These are phyloP conservation scores for Digitaria exilis DNA, from an alignment of 202 grass and related monocot species.

Conservation along the genomic window DNA sequence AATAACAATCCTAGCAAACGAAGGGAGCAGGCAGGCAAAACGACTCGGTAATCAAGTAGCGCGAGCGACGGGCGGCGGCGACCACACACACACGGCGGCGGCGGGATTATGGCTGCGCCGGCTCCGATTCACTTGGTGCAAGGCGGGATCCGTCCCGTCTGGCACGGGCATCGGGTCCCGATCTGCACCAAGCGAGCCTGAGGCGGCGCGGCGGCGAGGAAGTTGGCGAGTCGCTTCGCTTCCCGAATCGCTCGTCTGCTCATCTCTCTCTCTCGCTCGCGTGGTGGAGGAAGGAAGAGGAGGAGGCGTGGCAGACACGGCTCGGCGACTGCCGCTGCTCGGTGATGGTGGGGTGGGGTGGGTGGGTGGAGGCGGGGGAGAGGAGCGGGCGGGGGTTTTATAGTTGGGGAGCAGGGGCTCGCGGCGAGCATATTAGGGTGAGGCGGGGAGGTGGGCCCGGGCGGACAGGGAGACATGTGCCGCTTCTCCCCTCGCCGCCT, in stretches of 20 bases:
- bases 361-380: neutral
- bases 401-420: constrained; percentile 30
- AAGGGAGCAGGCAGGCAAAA: neutral
- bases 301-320: constrained; percentile 14
- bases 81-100: neutral
- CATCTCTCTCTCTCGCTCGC: neutral
- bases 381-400: constrained; percentile 28
- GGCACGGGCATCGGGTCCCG: constrained; percentile 71
- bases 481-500: neutral
- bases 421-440: constrained; percentile 21
- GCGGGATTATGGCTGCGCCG: constrained; percentile 57
- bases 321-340: constrained; percentile 14
- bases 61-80: neutral
- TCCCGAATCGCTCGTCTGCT: neutral
- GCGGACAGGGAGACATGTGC: constrained; percentile 8
- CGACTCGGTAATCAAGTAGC: neutral
- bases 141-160: constrained; percentile 79
- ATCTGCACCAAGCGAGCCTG: constrained; percentile 99
- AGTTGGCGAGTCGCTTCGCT: too few relatives aligned
- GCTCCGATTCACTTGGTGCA: constrained; percentile 99
- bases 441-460: constrained; percentile 21
- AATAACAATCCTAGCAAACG: neutral
- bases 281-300: neutral
- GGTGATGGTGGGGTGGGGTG: neutral
- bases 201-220: constrained; percentile 68